A percentile compares a stretch with the other conserved stretches of the same genome.
These are phyloP conservation scores for Sindora glabra DNA, from an alignment of 306 rosid genomes.

Conservation along the genomic window DNA sequence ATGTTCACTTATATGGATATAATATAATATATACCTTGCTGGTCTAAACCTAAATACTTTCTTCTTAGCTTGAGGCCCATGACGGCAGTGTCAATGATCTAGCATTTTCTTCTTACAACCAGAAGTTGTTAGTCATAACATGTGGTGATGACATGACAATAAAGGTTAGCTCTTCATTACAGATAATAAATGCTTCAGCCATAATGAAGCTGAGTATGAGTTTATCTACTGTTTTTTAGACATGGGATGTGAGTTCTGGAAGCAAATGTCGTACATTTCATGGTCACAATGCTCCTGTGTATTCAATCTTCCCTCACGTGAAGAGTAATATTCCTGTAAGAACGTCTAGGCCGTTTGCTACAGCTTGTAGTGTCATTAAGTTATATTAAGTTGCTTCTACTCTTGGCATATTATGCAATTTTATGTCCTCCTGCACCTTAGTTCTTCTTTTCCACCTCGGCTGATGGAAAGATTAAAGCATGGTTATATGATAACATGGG, in stretches of 20 bases:
- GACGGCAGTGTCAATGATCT: constrained; percentile 24
- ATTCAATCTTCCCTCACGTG: constrained; percentile 26
- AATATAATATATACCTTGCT: neutral
- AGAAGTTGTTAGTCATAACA: constrained; percentile 7
- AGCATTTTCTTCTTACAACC: neutral
- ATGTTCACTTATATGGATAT: neutral
- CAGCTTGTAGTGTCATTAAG: neutral
- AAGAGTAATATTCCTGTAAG: constrained; percentile 22
- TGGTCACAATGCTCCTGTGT: constrained; percentile 36
- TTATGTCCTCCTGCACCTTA: constrained; percentile 2
- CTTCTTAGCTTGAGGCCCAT: constrained; percentile 23
- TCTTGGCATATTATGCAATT: neutral
- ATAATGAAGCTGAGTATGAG: neutral
- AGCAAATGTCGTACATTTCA: constrained; percentile 2
- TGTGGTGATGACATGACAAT: constrained; percentile 24
- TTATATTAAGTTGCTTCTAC: neutral
- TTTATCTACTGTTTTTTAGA: constrained; percentile 19
- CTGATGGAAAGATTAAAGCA: constrained; percentile 31
- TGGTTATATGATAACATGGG: constrained; percentile 16
- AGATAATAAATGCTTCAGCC: neutral
- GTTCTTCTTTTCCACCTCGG: constrained; percentile 24
- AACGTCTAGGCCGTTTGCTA: neutral
- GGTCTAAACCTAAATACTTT: constrained; percentile 2
- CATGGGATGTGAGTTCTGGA: constrained; percentile 31
- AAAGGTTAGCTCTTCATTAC: constrained; percentile 4